Evolutionary conservation across 331 rosid species (phyloP), one percentile per base, ranked within the genome.

Genomic region (Rhamnella rubrinervis): DNA sequence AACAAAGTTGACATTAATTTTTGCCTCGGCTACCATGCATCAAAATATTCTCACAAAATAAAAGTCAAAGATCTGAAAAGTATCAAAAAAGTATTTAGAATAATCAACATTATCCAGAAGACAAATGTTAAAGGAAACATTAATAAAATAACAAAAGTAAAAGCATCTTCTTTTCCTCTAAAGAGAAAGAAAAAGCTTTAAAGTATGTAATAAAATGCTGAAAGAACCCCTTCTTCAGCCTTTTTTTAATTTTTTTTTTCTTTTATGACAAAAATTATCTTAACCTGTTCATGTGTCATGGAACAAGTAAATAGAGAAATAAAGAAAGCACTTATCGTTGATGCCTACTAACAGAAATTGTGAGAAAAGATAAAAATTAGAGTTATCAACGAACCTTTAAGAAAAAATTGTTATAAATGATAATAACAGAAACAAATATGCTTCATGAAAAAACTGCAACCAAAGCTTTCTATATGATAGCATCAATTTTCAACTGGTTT

Each of bases 121-220:
- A 49, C 53, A 4, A 58, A 67, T 23, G 18, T 16, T 28, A 59
- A 58, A 31, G 35, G 44, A 57, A 50, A 56, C 35, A 37, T n/a
- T 13, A 41, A 61, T 51, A 77, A 49, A 49, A 71, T 60, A 69
- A 47, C 28, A 55, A 84, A 78, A 41, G 77, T 52, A 71, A 78
- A 84, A 81, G 78, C 73, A 85, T n/a, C 73, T 25, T 71, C 69
- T 68, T 66, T 74, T 67, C 51, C 59, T 61, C 69, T 44, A 65
- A 75, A 71, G 75, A 71, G 72, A 77, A 61, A 31, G 35, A 4
- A 60, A 77, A 77, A 71, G 81, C 74, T 53, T 50, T 73, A 76
- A 59, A 71, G 82, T 52, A 68, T 21, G 28, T 26, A 71, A 71
- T 11, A 70, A 74, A 65, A 64, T 71, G 74, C 76, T 62, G 69